Evolutionary conservation across 768 basidiomycete species (phyloP), one percentile per base, ranked within the genome.

Genomic region (Pulveroboletus sp.): DNA sequence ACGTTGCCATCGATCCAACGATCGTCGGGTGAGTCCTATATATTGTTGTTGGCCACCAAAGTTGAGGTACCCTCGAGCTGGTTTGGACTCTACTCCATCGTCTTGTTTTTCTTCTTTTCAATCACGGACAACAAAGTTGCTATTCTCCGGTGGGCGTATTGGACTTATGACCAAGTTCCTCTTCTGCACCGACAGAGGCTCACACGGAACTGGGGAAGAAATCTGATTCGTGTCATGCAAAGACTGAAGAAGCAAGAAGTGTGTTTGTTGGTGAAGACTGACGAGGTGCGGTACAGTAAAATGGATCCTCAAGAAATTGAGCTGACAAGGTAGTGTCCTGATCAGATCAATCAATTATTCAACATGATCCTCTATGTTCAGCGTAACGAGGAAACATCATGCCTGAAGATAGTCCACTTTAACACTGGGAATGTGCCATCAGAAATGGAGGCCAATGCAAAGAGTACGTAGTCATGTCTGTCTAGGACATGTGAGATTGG

Each of bases 361-460:
- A 76, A 78, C 44, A 82, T 82, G 74, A 71, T 87, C 27, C 66
- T 81, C 11, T 89, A 89, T 55, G 82, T 86, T 3, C 68, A 71
- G 37, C 70, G 73, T 49, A 88, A 86, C 57, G 86, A 89, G 63
- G 81, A 83, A 56, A 89, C 87, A 0, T 76, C 83, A 0, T 74
- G 78, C 56, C 57, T 89, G 48, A 85, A 85, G 66, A 75, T 89
- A 11, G 73, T 87, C 4, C 84, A 87, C 57, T 86, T 85, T 57
- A 72, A 76, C 49, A 75, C 81, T 26, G 71, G 67, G 21, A 78
- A 77, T 28, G 71, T 82, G 24, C 86, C 86, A 1, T 82, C 82
- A 0, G 87, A 89, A 58, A 66, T 89, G 57, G 85, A 83, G 61
- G 83, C 85, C 5, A 89, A 88, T 58, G 73, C 77, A 30, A 85